Evolutionary conservation across 345 rosid genomes (phyloP), one percentile per base, ranked within the genome.

Genomic region (Syzygium grande): DNA sequence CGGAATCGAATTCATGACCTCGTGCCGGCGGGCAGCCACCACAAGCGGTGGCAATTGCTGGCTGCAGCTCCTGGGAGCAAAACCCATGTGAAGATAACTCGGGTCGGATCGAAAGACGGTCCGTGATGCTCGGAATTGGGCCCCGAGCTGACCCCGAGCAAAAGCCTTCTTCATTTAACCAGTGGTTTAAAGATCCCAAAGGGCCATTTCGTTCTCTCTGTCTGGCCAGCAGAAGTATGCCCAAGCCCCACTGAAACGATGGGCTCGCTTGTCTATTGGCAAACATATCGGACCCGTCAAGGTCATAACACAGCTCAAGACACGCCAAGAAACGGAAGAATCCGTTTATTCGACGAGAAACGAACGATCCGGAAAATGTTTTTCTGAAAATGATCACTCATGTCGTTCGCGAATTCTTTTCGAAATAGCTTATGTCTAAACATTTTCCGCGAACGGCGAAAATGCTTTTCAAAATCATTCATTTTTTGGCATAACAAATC

Each of bases 301-400:
- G 16, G 78, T 17, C 78, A 63, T 2, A 15, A 65, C 22, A 65
- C 41, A 1, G 5, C 30, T 29, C 4, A 1, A 65, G 21, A 30
- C 16, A 30, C 15, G 11, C 11, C 53, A 52, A 52, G 16, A 15
- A 52, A 52, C 5, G 3, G 2, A 1, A 22, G 6, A 1, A 11
- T 5, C 14, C 2, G 9, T 23, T 56, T 25, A 4, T 58, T 25
- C 11, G 3, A 6, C 1, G 3, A 11, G 25, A 58, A 22, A 21
- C 27, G 1, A 59, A 5, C 27, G 0, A 59, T 27, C 1, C 0
- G 1, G 5, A 58, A 58, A 5, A 10, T 25, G 1, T n/a, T 3
- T n/a, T 30, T 2, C 5, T 3, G 4, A n/a, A n/a, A 30, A 15
- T 15, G 1, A 15, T 14, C 7, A 29, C 0, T 29, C 7, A 4